Base-by-base conservation (phyloP, 345 rosid genomes). In the Limnanthes douglasii region DNA sequence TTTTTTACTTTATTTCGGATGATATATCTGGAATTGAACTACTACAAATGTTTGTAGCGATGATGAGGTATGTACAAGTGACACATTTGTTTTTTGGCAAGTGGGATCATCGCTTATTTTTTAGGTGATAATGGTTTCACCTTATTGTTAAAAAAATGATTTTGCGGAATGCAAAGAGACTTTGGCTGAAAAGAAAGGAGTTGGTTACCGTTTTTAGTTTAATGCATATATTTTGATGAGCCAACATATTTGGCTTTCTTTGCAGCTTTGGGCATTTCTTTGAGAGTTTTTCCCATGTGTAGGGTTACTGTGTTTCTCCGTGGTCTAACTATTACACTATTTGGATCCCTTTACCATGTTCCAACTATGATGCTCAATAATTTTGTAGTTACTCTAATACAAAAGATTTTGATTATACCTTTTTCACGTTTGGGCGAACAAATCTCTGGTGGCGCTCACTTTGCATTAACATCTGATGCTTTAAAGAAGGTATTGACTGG, bases 201-300 rank as follows among this genome's bases (percentile, higher is more conserved):
- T n/a, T n/a, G n/a, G n/a, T n/a, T n/a, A n/a, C n/a, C n/a, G n/a
- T n/a, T n/a, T n/a, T n/a, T n/a, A n/a, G n/a, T n/a, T n/a, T n/a
- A n/a, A n/a, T n/a, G n/a, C n/a, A n/a, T n/a, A n/a, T n/a, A n/a
- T n/a, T n/a, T n/a, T 46, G 64, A 80, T 27, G 95, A 83, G 54
- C 95, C 98, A 11, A 79, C 62, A 69, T 86, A 73, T 54, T 43
- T 88, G 53, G 95, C 95, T 1, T 73, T 83, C 48, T 83, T 95
- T 35, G 61, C 84, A 8, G 94, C 98, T 50, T 54, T 84, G 39
- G 98, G 98, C n/a, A 31, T 79, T 44, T 72, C 94, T 20, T 22
- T 88, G 33, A 94, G 95, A 50, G 43, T 88, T 11, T 88, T 88
- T 47, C 95, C 95, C n/a, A 74, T 88, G 21, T 84, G 94, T 25